Evolutionary conservation across 2,329 filamentous ascomycete genomes (phyloP).

Genomic region (Sporothrix schenckii): DNA sequence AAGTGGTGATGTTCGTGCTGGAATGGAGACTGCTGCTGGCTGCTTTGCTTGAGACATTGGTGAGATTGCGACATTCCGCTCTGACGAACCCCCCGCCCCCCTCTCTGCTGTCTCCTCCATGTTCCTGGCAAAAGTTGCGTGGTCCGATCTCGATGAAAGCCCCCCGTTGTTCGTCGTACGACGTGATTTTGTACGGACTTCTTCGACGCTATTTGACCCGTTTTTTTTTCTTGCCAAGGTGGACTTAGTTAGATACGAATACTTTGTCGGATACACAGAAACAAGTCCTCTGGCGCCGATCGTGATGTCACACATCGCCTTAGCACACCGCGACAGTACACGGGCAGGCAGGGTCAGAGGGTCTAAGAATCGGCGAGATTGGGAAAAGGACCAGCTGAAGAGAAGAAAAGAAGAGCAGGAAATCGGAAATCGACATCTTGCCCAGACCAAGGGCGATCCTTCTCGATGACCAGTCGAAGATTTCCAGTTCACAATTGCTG

Average conservation of each 20-base stretch:
- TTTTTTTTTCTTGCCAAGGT: neutral
- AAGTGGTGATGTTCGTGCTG: conserved; percentile 15
- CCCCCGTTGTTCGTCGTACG: neutral
- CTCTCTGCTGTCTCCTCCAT: no score
- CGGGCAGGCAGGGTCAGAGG: neutral
- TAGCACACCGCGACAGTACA: neutral
- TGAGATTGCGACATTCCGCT: conserved; percentile 19
- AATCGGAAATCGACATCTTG: conserved; percentile 12
- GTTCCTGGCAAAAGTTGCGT: neutral
- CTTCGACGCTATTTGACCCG: neutral
- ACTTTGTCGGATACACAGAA: neutral
- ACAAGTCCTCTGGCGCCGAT: conserved; percentile 18
- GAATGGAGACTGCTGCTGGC: conserved; percentile 10
- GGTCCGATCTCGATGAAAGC: conserved; percentile 1
- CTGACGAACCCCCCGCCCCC: neutral
- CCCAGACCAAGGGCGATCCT: neutral
- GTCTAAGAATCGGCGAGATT: neutral
- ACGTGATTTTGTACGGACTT: neutral
- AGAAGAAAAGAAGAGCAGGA: neutral
- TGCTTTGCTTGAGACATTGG: neutral
- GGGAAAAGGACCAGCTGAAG: neutral
- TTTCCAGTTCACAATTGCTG: neutral
- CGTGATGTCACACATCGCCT: conserved; percentile 31
- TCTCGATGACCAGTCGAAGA: neutral
- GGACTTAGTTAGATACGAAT: neutral